Evolutionary conservation across 331 rosid genomes (phyloP).

Genomic region (Dryas integrifolia): DNA sequence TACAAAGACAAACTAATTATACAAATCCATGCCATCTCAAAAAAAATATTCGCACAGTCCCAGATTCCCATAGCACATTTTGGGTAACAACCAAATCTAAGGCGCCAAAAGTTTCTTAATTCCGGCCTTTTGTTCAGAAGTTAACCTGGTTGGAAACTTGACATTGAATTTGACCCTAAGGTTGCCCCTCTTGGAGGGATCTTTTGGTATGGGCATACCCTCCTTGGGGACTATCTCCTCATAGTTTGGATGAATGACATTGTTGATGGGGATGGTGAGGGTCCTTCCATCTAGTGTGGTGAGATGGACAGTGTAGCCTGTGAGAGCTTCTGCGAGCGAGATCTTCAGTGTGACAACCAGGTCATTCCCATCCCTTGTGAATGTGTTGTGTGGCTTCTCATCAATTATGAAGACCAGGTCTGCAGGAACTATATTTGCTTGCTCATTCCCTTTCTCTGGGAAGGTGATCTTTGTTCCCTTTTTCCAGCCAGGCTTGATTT

Average conservation of each 20-base stretch:
- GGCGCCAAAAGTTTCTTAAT: conserved; percentile 46
- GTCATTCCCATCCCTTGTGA: conserved; percentile 82
- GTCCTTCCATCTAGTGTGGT: conserved; percentile 70
- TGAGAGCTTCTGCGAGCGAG: conserved; percentile 51
- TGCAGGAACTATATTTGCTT: conserved; percentile 59
- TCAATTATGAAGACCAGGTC: conserved; percentile 76
- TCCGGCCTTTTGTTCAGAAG: conserved; percentile 51
- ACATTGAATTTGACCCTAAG: conserved; percentile 70
- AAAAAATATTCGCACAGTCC: conserved; percentile 30
- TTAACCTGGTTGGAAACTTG: conserved; percentile 47
- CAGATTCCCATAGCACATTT: conserved; percentile 5
- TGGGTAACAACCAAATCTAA: conserved; percentile 6
- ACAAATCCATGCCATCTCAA: conserved; percentile 22
- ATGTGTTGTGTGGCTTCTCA: conserved; percentile 79
- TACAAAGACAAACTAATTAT: conserved; percentile 20
- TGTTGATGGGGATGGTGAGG: conserved; percentile 52
- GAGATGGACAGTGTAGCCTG: conserved; percentile 54
- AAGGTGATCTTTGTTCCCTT: conserved; percentile 90
- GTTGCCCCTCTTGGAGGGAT: conserved; percentile 64
- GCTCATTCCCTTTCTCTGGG: conserved; percentile 81
- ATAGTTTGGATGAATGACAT: conserved; percentile 50
- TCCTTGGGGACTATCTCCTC: conserved; percentile 67
- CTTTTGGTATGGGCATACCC: conserved; percentile 87
- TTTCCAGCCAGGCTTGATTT: conserved; percentile 91
- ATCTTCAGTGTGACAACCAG: conserved; percentile 53